These are phyloP conservation scores for Stereocaulon alpinum DNA, from an alignment of 495 filamentous ascomycete species.

Conservation along the genomic window DNA sequence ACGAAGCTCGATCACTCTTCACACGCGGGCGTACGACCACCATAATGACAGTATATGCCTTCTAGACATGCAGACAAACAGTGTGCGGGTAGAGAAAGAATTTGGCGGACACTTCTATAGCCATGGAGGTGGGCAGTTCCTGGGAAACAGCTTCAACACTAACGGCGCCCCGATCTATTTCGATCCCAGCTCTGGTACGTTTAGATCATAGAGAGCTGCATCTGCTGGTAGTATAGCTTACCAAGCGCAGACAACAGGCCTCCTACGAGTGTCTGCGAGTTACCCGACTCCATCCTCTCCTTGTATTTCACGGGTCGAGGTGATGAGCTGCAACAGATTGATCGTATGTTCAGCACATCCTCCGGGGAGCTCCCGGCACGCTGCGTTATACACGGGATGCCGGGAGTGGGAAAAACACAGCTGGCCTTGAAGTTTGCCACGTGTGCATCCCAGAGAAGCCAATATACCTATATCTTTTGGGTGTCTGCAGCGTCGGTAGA, in stretches of 20 bases:
- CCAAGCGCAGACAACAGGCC: slow-evolving; percentile 3
- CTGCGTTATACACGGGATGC: slow-evolving; percentile 15
- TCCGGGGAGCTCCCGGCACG: background rate
- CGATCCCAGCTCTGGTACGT: slow-evolving; percentile 10
- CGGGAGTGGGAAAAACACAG: slow-evolving; percentile 15
- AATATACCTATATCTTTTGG: slow-evolving; percentile 13
- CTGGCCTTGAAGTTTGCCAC: slow-evolving; percentile 15
- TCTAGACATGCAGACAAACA: slow-evolving; percentile 4
- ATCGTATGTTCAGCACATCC: slow-evolving; percentile 8
- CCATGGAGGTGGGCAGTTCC: slow-evolving; percentile 14
- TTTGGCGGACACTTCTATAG: slow-evolving; percentile 15
- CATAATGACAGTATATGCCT: background rate
- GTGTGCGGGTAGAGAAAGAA: background rate
- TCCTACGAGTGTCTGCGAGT: slow-evolving; percentile 6
- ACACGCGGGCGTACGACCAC: background rate
- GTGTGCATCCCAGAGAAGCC: slow-evolving; percentile 5
- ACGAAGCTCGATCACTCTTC: slow-evolving; percentile 8
- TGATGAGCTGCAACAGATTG: slow-evolving; percentile 13
- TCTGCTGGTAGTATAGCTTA: background rate
- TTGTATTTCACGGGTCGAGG: slow-evolving; percentile 11
- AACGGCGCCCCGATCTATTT: slow-evolving; percentile 5
- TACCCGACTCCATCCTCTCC: slow-evolving; percentile 14
- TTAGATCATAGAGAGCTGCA: background rate
- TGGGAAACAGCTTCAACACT: slow-evolving; percentile 15
- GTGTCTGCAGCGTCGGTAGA: slow-evolving; percentile 10